Evolutionary conservation across 2,329 filamentous ascomycete species (phyloP), one percentile per base, ranked within the genome.

Genomic region (Cucurbitaria berberidis): DNA sequence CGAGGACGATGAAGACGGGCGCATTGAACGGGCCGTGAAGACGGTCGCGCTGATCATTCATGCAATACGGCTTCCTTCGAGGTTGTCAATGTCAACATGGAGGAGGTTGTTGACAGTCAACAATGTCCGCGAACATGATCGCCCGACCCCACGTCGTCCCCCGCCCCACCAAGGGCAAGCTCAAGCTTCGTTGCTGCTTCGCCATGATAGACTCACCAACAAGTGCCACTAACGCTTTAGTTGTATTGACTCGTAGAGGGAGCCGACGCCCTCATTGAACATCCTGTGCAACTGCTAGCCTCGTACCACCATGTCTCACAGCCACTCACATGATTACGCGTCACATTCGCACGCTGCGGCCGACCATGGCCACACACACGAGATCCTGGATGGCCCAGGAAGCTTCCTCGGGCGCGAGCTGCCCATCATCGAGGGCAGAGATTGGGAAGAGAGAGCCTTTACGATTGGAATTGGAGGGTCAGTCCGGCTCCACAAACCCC

Each of bases 401-500:
- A 96, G 91, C 71, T 98, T 89, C 74, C 77, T 95, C 27, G 88
- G 89, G 45, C 88, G 95, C 15, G 95, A 98, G 79, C 93, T 96
- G 90, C 95, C 93, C 57, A 89, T 98, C 51, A 85, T 92, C 60
- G 90, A 96, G 64, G 92, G 92, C 10, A 84, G 93, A 48, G 84
- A 93, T 72, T 99, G 93, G 90, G 83, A 83, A 24, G 90, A 96
- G 61, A 84, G 95, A 52, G 93, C 93, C 13, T 99, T 97, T 70
- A 98, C 95, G 4, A 84, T 99, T 68, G 95, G 95, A n/a, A 98
- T 98, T 77, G 95, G 95, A 78, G 95, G 95, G 92, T 96, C 82
- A 65, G 85, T 76, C 16, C 35, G 16, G 30, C 34, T 18, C 24
- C 16, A 40, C 0, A 48, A 40, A 29, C 13, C 45, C 3, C 16